Evolutionary conservation across 1,139 yeast species (phyloP).

Genomic region (Taphrina pruni): DNA sequence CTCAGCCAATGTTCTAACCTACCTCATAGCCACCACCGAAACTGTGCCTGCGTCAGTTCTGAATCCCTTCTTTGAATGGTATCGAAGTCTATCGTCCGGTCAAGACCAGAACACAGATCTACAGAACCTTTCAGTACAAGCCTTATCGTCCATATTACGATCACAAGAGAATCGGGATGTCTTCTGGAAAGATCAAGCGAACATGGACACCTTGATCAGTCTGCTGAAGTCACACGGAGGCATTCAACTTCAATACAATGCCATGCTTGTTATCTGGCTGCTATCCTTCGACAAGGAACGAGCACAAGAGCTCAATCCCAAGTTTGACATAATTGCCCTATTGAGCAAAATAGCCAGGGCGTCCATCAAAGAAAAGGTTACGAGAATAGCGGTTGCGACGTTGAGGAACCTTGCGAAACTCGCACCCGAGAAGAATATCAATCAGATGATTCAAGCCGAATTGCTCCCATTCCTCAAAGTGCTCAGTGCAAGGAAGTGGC

Average conservation of each 20-base stretch:
- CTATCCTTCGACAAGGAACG: conserved; percentile 71
- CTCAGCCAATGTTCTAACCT: conserved; percentile 51
- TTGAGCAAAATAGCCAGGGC: conserved; percentile 71
- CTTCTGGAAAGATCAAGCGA: conserved; percentile 61
- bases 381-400: conserved; percentile 72
- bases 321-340: conserved; percentile 57
- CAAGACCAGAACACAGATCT: conserved; percentile 57
- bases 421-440: conserved; percentile 59
- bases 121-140: conserved; percentile 71
- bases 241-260: conserved; percentile 83
- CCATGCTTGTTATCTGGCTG: conserved; percentile 81
- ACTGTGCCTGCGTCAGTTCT: conserved; percentile 53
- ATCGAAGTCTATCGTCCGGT: conserved; percentile 57
- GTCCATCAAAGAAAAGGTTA: conserved; percentile 89
- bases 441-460: conserved; percentile 74
- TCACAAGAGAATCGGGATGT: conserved; percentile 63
- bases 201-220: conserved; percentile 63
- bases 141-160: conserved; percentile 66
- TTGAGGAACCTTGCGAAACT: conserved; percentile 56
- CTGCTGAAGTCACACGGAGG: conserved; percentile 59
- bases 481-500: conserved; percentile 85
- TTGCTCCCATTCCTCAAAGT: conserved; percentile 73
- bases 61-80: conserved; percentile 56
- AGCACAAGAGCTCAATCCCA: conserved; percentile 57
- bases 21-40: conserved; percentile 49